These are phyloP conservation scores for Dentipellis sp. DNA, from an alignment of 768 basidiomycete species.

Conservation along the genomic window DNA sequence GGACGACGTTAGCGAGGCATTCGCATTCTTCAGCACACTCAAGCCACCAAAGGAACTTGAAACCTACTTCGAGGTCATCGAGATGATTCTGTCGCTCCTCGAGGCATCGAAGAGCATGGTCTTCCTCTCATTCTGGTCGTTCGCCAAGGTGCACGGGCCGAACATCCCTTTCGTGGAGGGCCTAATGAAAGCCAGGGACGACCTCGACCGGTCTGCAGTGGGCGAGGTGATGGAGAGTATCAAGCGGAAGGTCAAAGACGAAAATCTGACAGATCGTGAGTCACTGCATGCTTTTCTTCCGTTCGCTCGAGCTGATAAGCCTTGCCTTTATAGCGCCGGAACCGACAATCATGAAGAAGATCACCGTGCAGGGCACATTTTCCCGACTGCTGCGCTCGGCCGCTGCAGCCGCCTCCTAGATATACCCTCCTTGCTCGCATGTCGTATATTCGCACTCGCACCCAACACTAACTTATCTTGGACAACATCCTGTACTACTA, in stretches of 20 bases:
- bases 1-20: conserved; percentile 69
- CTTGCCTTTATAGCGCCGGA: conserved; percentile 46
- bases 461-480: not conserved
- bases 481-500: not conserved
- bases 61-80: conserved; percentile 75
- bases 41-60: conserved; percentile 78
- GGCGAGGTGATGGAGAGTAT: conserved; percentile 92
- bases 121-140: conserved; percentile 89
- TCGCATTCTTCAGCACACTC: conserved; percentile 71
- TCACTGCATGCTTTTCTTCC: conserved; percentile 10
- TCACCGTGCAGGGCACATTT: conserved; percentile 65
- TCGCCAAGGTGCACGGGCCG: conserved; percentile 90
- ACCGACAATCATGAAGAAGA: conserved; percentile 88
- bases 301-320: conserved; percentile 6
- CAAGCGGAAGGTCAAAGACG: conserved; percentile 88
- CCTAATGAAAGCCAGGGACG: conserved; percentile 80
- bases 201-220: conserved; percentile 82
- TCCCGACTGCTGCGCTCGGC: conserved; percentile 58
- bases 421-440: not conserved
- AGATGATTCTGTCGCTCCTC: conserved; percentile 71
- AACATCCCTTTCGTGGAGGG: conserved; percentile 88
- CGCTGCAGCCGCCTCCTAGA: not conserved
- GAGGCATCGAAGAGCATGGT: conserved; percentile 84
- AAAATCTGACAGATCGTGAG: conserved; percentile 75
- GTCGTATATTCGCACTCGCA: not conserved